Evolutionary conservation across 257 asterid species (phyloP), one percentile per base, ranked within the genome.

Genomic region (Solanum bulbocastanum): DNA sequence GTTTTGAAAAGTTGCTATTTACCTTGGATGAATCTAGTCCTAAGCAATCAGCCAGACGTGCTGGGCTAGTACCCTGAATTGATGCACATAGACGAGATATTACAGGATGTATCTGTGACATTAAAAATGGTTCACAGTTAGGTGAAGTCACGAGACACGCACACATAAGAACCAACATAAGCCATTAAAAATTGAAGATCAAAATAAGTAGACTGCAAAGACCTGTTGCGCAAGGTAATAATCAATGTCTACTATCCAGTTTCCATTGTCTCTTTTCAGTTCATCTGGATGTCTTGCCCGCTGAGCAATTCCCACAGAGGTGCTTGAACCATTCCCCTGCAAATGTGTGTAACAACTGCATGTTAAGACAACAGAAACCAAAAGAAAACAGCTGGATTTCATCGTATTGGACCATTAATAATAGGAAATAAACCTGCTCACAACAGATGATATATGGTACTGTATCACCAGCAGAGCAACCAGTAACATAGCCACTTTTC

Each of bases 231-330:
- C 98, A 69, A 97, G 98, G 93, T 97, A 97, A 90, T 97, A 97
- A 74, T 96, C 98, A 88, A 97, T 94, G 93, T 97, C 99, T 89
- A 97, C 88, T 36, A 94, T 95, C 98, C 99, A 97, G 87, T 89
- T 95, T 66, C 87, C 95, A 81, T 92, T 94, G 92, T 94, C 96
- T 79, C 65, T 93, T 89, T 91, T 96, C 91, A 97, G 94, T 90
- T 97, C 99, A 89, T 96, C 99, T 20, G 99, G 99, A 92, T 97
- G 99, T 84, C 98, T 97, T 83, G 99, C 99, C 84, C 99, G 96
- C 91, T 93, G 99, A 87, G 99, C 96, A 90, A 97, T 97, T 73
- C 99, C 99, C 13, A 87, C 90, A 30, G 98, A 92, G 89, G 92
- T 79, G 87, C 93, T 87, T n/a, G 95, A 92, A 86, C 93, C 93